Base-by-base conservation (phyloP, 2,329 filamentous ascomycete species). In the Venturia pyrina region DNA sequence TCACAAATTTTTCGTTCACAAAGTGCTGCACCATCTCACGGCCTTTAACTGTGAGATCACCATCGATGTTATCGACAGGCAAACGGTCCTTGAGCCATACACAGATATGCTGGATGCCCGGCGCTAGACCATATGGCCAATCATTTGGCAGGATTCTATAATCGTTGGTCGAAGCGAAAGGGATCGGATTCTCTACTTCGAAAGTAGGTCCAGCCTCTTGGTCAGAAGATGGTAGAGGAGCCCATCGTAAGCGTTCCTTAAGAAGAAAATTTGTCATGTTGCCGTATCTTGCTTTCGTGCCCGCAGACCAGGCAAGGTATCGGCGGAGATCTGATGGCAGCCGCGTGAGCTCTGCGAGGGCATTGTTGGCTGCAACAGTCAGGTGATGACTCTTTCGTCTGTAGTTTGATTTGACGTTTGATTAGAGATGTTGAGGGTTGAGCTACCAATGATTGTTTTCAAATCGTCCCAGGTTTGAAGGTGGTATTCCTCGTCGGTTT, bases 121-220 rank as follows among this genome's bases (percentile, higher is more conserved):
- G 71, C 1, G 75, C 79, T 21, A 87, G 70, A 3, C 83, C 85
- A 73, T 88, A 88, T 1, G 84, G 83, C 85, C 85, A 88, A 73
- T 88, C 85, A 70, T 88, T 88, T 56, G 76, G 76, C 60, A 87
- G 75, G 65, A 87, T 82, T 66, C 76, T 79, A 73, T 81, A 87
- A 73, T 87, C 85, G 43, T 73, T 71, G 11, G 76, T 69, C 69
- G 85, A 78, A 60, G 78, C 79, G 72, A 87, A 87, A 0, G 85
- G 84, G 4, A 73, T 76, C 13, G 75, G 70, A 67, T 82, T 82
- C 21, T 74, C 73, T 66, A 79, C 78, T 5, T 73, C 69, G 68
- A 84, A 82, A 66, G 65, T 71, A 60, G 69, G 76, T 13, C 43
- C 53, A n/a, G n/a, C 56, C 11, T n/a, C 43, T 11, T 7, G n/a